phyloP scores from a whole-genome alignment of 257 asterid species.

The Lantana camara region DNA sequence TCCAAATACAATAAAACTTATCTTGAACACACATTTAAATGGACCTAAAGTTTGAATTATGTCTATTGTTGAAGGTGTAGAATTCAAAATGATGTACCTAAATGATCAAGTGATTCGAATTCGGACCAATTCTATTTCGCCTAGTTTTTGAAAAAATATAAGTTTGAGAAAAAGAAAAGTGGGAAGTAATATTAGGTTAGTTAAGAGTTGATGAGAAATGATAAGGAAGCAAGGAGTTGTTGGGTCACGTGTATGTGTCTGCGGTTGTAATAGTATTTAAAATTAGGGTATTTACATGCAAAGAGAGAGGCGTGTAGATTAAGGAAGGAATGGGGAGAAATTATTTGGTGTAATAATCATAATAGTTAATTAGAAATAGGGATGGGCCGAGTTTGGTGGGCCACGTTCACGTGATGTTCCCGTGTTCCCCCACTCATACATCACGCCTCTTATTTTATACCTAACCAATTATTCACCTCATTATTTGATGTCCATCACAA shows the following conservation, averaged over 20 bases:
- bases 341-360: background rate
- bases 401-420: slow-evolving; percentile 55
- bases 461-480: slow-evolving; percentile 14
- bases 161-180: no score
- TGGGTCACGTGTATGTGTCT: slow-evolving; percentile 48
- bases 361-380: background rate
- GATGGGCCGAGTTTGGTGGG: slow-evolving; percentile 47
- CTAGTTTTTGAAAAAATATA: no score
- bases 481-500: background rate
- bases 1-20: no score
- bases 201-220: no score
- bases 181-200: no score
- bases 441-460: background rate
- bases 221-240: background rate
- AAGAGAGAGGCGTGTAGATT: slow-evolving; percentile 26
- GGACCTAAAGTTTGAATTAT: no score
- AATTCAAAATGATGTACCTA: no score
- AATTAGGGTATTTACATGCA: no score
- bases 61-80: no score
- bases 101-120: no score
- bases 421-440: slow-evolving; percentile 12
- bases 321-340: slow-evolving; percentile 14
- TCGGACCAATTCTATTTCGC: no score
- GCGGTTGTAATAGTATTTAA: background rate
- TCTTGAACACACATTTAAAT: no score